A percentile compares a stretch with the other conserved stretches of the same genome.
Evolutionary conservation across 2,329 filamentous ascomycete genomes (phyloP).

Genomic region (Ascomycota sp.): DNA sequence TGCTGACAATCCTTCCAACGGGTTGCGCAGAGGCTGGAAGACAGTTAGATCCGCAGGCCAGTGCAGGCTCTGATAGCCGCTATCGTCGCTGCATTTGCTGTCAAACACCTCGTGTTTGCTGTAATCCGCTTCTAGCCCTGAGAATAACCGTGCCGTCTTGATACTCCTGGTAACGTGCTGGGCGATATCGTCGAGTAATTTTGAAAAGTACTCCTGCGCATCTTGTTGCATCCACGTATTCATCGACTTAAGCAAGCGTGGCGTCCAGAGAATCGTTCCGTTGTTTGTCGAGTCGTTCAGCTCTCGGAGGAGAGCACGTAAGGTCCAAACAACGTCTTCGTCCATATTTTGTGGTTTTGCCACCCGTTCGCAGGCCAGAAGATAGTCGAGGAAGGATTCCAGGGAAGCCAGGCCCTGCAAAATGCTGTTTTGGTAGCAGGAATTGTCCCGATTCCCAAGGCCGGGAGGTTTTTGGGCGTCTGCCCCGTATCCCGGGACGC

Average conservation of each 20-base stretch:
- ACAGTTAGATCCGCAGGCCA: constrained; percentile 16
- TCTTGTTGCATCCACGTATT: constrained; percentile 92
- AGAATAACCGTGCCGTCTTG: constrained; percentile 7
- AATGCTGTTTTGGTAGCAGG: constrained; percentile 93
- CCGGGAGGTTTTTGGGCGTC: constrained; percentile 33
- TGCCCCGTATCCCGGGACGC: constrained; percentile 16
- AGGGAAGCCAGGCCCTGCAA: constrained; percentile 67
- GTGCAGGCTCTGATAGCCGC: constrained; percentile 28
- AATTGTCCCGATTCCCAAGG: constrained; percentile 80
- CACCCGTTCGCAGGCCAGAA: constrained; percentile 22
- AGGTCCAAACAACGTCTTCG: constrained; percentile 20
- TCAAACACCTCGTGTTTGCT: constrained; percentile 18
- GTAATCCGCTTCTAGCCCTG: constrained; percentile 18
- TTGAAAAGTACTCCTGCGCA: constrained; percentile 90
- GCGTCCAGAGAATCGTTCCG: constrained; percentile 62
- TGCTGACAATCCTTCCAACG: constrained; percentile 67
- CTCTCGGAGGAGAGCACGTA: constrained; percentile 44
- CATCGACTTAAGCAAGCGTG: constrained; percentile 65
- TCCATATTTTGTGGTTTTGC: constrained; percentile 8
- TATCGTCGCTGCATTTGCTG: constrained; percentile 32
- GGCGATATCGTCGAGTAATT: constrained; percentile 66
- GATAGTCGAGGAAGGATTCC: constrained; percentile 42
- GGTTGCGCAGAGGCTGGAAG: constrained; percentile 34
- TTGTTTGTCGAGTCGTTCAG: constrained; percentile 49
- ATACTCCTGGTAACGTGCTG: constrained; percentile 41